phyloP scores from a whole-genome alignment of 306 rosid genomes.

The Ormosia emarginata region DNA sequence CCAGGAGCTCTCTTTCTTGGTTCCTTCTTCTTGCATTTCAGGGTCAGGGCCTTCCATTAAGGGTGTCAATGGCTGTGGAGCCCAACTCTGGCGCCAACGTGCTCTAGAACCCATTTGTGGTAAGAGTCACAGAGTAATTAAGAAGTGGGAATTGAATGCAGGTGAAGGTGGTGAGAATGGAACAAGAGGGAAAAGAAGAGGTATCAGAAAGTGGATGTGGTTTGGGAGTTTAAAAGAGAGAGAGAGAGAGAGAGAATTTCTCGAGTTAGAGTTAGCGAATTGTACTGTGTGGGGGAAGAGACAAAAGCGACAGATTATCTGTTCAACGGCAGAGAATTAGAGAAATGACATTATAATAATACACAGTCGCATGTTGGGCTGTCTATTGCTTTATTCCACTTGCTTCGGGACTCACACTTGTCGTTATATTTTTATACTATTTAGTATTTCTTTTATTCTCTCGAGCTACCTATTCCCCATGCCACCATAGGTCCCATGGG shows the following conservation, averaged over 20 bases:
- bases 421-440: conserved; percentile 27
- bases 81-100: conserved; percentile 76
- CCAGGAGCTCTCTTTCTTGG: conserved; percentile 87
- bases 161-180: background rate
- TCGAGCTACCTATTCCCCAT: conserved; percentile 23
- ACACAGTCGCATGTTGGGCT: conserved; percentile 74
- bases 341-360: conserved; percentile 41
- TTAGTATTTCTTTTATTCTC: conserved; percentile 1
- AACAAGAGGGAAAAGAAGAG: conserved; percentile 13
- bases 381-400: conserved; percentile 78
- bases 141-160: background rate
- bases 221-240: background rate
- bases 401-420: conserved; percentile 49
- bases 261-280: background rate
- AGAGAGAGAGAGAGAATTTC: background rate
- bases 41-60: conserved; percentile 94
- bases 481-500: background rate
- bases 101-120: conserved; percentile 60
- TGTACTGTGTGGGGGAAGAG: conserved; percentile 21
- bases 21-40: conserved; percentile 78
- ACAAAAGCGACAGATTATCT: conserved; percentile 74
- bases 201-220: conserved; percentile 18
- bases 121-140: background rate
- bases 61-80: conserved; percentile 86
- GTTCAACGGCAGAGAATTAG: conserved; percentile 57